These are phyloP conservation scores for Gautieria morchelliformis DNA, from an alignment of 768 basidiomycete genomes.

Conservation along the genomic window DNA sequence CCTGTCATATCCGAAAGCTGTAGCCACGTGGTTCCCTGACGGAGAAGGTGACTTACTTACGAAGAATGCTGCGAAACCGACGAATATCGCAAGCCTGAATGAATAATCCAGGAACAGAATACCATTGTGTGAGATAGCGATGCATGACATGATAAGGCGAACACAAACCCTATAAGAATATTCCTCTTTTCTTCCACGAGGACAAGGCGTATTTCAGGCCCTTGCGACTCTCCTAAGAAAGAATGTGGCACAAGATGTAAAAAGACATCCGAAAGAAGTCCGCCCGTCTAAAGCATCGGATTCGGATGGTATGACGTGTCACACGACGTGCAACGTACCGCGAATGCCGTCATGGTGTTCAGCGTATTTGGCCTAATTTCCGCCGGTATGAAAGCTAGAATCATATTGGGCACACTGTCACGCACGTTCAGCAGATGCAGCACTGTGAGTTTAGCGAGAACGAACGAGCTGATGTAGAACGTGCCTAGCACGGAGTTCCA, in stretches of 20 bases:
- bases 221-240: constrained; percentile 83
- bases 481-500: constrained; percentile 90
- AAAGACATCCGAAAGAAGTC: constrained; percentile 87
- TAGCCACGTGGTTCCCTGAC: background rate
- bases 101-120: background rate
- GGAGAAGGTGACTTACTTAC: constrained; percentile 23
- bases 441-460: constrained; percentile 14
- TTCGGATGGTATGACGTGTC: background rate
- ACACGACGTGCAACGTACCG: constrained; percentile 38
- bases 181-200: constrained; percentile 89
- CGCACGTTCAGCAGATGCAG: constrained; percentile 3
- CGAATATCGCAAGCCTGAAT: constrained; percentile 65
- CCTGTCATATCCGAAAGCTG: background rate
- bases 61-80: constrained; percentile 86
- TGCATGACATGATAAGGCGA: background rate
- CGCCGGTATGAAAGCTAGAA: constrained; percentile 88
- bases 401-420: constrained; percentile 82
- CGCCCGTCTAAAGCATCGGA: constrained; percentile 55
- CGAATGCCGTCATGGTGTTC: constrained; percentile 92
- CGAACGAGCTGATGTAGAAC: constrained; percentile 94
- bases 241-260: constrained; percentile 86
- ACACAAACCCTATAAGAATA: constrained; percentile 72
- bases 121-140: background rate
- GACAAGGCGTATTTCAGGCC: constrained; percentile 61
- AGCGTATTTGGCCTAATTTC: constrained; percentile 77